Conservation (phyloP, 2,329 filamentous ascomycete genomes). For the Biscogniauxia sp. region DNA sequence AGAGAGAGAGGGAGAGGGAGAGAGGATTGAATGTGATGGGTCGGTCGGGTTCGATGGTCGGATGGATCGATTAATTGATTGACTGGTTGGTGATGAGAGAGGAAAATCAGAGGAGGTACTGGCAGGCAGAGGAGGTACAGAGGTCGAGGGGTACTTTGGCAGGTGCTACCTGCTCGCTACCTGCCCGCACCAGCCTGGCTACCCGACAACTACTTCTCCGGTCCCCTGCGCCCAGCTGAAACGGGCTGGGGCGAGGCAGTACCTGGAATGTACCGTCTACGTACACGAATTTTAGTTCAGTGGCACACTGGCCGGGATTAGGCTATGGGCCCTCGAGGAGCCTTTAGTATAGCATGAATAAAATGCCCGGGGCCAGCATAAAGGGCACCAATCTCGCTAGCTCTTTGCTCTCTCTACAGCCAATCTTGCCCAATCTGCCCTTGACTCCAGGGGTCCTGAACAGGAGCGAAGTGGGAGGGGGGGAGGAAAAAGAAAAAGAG, state of each 20-base stretch:
- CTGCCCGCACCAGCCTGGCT: not conserved
- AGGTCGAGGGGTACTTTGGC: not conserved
- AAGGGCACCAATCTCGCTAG: slow-evolving; percentile 43
- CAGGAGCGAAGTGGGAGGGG: slow-evolving; percentile 6
- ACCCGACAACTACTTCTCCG: not conserved
- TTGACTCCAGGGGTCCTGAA: slow-evolving; percentile 18
- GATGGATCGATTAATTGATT: slow-evolving; percentile 24
- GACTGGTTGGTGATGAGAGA: slow-evolving; percentile 16
- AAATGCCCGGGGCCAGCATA: slow-evolving; percentile 24
- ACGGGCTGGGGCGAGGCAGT: not conserved
- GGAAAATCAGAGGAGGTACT: slow-evolving; percentile 20
- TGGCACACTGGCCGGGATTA: slow-evolving; percentile 23
- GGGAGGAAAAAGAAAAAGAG: slow-evolving; percentile 5
- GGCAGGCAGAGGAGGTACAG: not conserved
- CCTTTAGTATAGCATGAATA: slow-evolving; percentile 27
- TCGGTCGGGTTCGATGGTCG: slow-evolving; percentile 22
- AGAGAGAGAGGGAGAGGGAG: slow-evolving; percentile 2
- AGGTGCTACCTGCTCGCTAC: not conserved
- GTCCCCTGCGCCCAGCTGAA: not conserved
- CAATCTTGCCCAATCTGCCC: slow-evolving; percentile 25
- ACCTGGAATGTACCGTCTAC: not conserved
- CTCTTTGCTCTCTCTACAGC: slow-evolving; percentile 20
- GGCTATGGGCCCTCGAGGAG: not conserved
- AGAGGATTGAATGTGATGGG: slow-evolving; percentile 10
- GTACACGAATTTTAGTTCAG: not conserved